Percentiles rank a stretch among this genome's conserved stretches.
These are phyloP conservation scores for Penicillium malachiteum DNA, from an alignment of 495 filamentous ascomycete species.

Conservation along the genomic window DNA sequence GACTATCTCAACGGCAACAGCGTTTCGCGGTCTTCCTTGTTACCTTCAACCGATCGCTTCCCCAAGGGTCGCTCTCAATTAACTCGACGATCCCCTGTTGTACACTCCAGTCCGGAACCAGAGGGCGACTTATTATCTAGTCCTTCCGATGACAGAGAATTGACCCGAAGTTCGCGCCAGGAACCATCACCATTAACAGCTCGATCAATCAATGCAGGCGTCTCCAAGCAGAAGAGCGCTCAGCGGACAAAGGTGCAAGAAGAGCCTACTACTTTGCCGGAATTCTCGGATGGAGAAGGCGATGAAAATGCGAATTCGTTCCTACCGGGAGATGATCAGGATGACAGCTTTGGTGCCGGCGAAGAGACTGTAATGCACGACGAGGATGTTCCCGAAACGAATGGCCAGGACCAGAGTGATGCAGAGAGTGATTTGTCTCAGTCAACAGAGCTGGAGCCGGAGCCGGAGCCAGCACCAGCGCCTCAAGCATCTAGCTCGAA, in stretches of 20 bases:
- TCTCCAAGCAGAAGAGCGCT: constrained; percentile 39
- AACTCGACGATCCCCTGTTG: constrained; percentile 41
- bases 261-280: constrained; percentile 14
- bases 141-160: constrained; percentile 36
- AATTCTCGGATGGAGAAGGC: constrained; percentile 41
- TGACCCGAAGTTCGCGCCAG: constrained; percentile 21
- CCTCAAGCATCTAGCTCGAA: constrained; percentile 11
- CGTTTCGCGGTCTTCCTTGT: constrained; percentile 28
- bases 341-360: constrained; percentile 26
- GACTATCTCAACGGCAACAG: constrained; percentile 40
- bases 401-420: constrained; percentile 56
- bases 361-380: constrained; percentile 26
- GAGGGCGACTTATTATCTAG: constrained; percentile 35
- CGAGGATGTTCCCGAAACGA: constrained; percentile 37
- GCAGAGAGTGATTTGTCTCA: constrained; percentile 50
- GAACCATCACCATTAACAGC: constrained; percentile 36
- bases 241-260: constrained; percentile 12
- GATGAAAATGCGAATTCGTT: constrained; percentile 37
- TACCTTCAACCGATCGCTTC: constrained; percentile 40
- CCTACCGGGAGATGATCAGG: constrained; percentile 29
- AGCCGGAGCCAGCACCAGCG: constrained; percentile 6
- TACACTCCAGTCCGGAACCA: constrained; percentile 41
- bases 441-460: neutral
- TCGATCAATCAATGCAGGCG: constrained; percentile 38
- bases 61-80: constrained; percentile 45